These are phyloP conservation scores for Verticillium zaregamsianum DNA, from an alignment of 2,329 filamentous ascomycete species.

Conservation along the genomic window DNA sequence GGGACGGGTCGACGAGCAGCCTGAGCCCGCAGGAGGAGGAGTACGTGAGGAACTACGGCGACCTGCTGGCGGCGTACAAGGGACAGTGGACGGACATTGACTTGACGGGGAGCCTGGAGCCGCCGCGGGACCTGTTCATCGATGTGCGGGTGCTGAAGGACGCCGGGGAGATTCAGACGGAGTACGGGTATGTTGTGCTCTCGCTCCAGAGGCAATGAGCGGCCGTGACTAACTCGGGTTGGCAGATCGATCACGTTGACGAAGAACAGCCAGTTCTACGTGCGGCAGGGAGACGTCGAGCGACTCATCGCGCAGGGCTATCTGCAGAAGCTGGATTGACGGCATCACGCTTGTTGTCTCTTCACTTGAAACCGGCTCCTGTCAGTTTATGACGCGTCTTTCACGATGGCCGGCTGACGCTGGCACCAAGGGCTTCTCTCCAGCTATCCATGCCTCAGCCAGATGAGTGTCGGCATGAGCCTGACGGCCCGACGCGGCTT, in stretches of 20 bases:
- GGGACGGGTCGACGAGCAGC: conserved; percentile 61
- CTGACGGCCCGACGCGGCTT: too few relatives aligned
- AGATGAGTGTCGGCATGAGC: too few relatives aligned
- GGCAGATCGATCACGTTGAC: conserved; percentile 86
- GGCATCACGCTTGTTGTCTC: background rate
- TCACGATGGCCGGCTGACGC: background rate
- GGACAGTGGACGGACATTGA: conserved; percentile 98
- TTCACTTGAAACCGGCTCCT: background rate
- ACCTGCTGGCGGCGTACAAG: conserved; percentile 92
- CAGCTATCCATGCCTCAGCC: background rate
- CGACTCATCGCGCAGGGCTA: conserved; percentile 92
- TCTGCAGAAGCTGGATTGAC: conserved; percentile 80
- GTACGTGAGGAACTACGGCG: conserved; percentile 87
- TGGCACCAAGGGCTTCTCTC: too few relatives aligned
- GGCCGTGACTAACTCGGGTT: conserved; percentile 8
- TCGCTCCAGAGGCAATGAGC: background rate
- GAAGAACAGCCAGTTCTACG: conserved; percentile 98
- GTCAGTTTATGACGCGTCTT: background rate
- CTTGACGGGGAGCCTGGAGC: conserved; percentile 87
- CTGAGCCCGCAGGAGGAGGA: conserved; percentile 95
- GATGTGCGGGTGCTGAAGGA: conserved; percentile 95
- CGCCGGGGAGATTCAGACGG: conserved; percentile 96
- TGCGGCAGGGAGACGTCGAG: conserved; percentile 93
- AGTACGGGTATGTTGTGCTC: conserved; percentile 74
- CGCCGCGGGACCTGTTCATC: conserved; percentile 93